Evolutionary conservation across 495 filamentous ascomycete genomes (phyloP).

Genomic region (Hypoxylon crocopeplum): DNA sequence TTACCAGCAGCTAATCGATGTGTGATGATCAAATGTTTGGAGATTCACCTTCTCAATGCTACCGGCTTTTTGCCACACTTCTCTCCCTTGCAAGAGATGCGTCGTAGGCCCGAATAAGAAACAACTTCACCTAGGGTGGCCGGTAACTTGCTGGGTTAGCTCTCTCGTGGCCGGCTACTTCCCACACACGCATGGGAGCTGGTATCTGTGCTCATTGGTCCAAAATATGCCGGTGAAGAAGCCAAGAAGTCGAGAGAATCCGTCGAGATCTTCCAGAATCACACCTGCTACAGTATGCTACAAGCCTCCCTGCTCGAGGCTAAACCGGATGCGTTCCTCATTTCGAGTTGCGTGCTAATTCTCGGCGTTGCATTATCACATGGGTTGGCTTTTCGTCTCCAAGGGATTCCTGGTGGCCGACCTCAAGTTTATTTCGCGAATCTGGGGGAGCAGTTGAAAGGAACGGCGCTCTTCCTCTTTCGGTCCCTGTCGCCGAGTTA

Average conservation of each 20-base stretch:
- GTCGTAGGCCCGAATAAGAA: constrained; percentile 37
- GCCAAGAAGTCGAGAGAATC: constrained; percentile 32
- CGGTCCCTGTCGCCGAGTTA: constrained; percentile 31
- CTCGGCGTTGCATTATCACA: constrained; percentile 25
- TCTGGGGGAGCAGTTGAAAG: constrained; percentile 30
- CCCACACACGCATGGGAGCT: constrained; percentile 18
- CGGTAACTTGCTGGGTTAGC: constrained; percentile 9
- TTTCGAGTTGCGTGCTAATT: constrained; percentile 15
- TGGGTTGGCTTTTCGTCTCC: constrained; percentile 19
- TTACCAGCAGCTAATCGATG: constrained; percentile 11
- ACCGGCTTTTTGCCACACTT: constrained; percentile 13
- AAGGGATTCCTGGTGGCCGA: too few species aligned
- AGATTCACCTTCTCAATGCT: constrained; percentile 31
- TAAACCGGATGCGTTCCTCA: constrained; percentile 27
- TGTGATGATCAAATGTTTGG: constrained; percentile 34
- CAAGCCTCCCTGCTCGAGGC: constrained; percentile 27
- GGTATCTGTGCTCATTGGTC: constrained; percentile 32
- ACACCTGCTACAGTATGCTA: constrained; percentile 27
- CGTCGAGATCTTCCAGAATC: constrained; percentile 40
- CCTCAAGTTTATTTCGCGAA: constrained; percentile 32
- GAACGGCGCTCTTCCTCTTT: constrained; percentile 28
- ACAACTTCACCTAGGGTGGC: constrained; percentile 30
- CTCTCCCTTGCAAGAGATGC: constrained; percentile 24
- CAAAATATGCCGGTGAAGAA: constrained; percentile 34
- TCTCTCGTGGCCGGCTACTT: constrained; percentile 19